Evolutionary conservation across 345 rosid genomes (phyloP).

Genomic region (Boechera retrofracta): DNA sequence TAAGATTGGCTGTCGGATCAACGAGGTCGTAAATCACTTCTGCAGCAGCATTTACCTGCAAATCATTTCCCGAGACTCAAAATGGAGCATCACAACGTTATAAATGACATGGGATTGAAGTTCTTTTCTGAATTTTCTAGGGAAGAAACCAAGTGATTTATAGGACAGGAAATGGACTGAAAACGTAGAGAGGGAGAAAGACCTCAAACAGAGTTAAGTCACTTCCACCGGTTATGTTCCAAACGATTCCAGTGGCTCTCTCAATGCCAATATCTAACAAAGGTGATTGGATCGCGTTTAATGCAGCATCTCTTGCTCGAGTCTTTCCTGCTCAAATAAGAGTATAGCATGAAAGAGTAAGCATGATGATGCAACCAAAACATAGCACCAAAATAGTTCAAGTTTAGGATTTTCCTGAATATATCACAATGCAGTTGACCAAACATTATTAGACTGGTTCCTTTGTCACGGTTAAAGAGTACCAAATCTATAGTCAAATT

Average conservation of each 20-base stretch:
- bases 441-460: conserved; percentile 2
- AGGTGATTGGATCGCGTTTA: conserved; percentile 95
- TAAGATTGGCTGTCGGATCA: conserved; percentile 88
- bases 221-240: conserved; percentile 97
- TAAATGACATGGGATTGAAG: neutral
- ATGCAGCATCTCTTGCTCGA: conserved; percentile 98
- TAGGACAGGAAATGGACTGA: neutral
- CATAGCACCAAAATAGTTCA: neutral
- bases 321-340: conserved; percentile 67
- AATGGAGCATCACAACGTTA: neutral
- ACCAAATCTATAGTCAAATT: neutral
- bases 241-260: conserved; percentile 95
- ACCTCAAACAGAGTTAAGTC: conserved; percentile 94
- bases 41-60: conserved; percentile 94
- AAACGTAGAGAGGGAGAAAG: neutral
- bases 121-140: neutral
- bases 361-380: conserved; percentile 13
- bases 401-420: conserved; percentile 6
- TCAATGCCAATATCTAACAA: conserved; percentile 92
- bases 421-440: conserved; percentile 1
- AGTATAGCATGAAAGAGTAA: neutral
- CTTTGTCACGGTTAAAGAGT: neutral
- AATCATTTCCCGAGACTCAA: conserved; percentile 5
- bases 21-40: conserved; percentile 95
- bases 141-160: neutral